Percentiles rank a stretch among this genome's conserved stretches.
Evolutionary conservation across 805 yeast genomes (phyloP).

Genomic region (Teunomyces aglyptinius): DNA sequence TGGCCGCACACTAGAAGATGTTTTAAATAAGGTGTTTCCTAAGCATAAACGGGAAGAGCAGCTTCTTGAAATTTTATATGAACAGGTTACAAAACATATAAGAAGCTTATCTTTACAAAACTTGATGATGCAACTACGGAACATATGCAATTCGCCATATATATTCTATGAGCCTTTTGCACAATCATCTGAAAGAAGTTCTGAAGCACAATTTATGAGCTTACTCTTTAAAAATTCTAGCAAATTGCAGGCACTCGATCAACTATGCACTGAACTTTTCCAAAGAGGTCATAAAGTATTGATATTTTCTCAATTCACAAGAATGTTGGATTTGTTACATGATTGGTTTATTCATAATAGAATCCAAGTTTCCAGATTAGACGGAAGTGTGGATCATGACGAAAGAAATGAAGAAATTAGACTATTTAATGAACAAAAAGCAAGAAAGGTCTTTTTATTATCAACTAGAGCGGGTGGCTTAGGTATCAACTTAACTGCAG

Average conservation of each 20-base stretch:
- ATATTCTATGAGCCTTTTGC: conserved; percentile 73
- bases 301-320: conserved; percentile 84
- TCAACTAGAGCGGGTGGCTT: conserved; percentile 95
- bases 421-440: conserved; percentile 37
- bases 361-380: conserved; percentile 58
- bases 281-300: conserved; percentile 62
- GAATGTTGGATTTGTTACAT: conserved; percentile 74
- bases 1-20: background rate
- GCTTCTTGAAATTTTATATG: conserved; percentile 14
- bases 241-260: conserved; percentile 68
- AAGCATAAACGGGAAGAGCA: conserved; percentile 10
- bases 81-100: conserved; percentile 21
- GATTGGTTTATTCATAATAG: conserved; percentile 63
- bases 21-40: background rate
- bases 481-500: conserved; percentile 81
- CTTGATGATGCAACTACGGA: conserved; percentile 78
- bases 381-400: conserved; percentile 68
- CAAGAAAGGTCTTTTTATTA: conserved; percentile 57
- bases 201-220: conserved; percentile 28
- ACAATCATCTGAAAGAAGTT: conserved; percentile 39
- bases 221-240: conserved; percentile 56
- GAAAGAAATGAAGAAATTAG: conserved; percentile 65
- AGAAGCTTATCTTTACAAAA: conserved; percentile 51
- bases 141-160: conserved; percentile 83
- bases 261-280: conserved; percentile 53